Percentiles rank a stretch among this genome's conserved stretches.
These are phyloP conservation scores for Candida sanyaensis DNA, from an alignment of 1,139 yeast species.

Conservation along the genomic window DNA sequence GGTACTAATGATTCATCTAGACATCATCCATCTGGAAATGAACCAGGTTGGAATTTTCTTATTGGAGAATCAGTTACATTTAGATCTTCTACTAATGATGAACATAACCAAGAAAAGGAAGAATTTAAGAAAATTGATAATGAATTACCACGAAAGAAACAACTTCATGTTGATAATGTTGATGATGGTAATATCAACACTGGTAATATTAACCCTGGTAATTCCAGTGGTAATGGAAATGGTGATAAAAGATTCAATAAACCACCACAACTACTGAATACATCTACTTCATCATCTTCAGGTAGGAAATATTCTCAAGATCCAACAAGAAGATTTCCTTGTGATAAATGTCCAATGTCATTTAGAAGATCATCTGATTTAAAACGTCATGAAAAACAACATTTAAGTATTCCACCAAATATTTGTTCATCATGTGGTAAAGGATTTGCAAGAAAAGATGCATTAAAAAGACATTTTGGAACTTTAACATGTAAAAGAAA, in stretches of 20 bases:
- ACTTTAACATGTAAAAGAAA: conserved; percentile 75
- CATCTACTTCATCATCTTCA: background rate
- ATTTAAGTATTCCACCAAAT: conserved; percentile 60
- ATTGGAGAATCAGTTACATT: conserved; percentile 26
- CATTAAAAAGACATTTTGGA: conserved; percentile 70
- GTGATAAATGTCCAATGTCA: conserved; percentile 53
- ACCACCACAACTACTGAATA: background rate
- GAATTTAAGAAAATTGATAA: background rate
- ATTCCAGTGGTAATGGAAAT: too few species aligned
- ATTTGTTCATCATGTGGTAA: conserved; percentile 75
- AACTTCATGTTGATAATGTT: conserved; percentile 1
- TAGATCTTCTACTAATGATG: background rate
- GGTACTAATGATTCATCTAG: background rate
- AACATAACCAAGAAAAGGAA: conserved; percentile 5
- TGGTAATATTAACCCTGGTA: too few species aligned
- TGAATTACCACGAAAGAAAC: conserved; percentile 6
- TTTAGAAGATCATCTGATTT: conserved; percentile 66
- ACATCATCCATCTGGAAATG: conserved; percentile 18
- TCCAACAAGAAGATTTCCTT: conserved; percentile 38
- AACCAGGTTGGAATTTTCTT: conserved; percentile 39
- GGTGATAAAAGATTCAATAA: background rate
- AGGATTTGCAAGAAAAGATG: conserved; percentile 82
- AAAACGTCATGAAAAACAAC: conserved; percentile 66
- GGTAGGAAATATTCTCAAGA: conserved; percentile 10
- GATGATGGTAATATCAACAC: background rate